These are phyloP conservation scores for Xanthoconium purpureum DNA, from an alignment of 768 basidiomycete genomes.

Conservation along the genomic window DNA sequence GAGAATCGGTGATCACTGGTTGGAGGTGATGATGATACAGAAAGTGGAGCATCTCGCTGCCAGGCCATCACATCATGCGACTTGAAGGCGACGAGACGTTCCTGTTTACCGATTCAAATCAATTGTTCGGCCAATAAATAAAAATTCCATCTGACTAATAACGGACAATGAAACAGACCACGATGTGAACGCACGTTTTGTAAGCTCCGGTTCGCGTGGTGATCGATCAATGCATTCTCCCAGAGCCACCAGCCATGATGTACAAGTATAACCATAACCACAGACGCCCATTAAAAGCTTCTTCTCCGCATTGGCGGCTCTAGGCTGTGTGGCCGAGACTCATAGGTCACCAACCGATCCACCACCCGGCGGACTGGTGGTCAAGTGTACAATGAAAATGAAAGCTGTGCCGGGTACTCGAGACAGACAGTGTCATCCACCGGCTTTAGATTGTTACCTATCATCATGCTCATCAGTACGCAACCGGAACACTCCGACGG, in stretches of 20 bases:
- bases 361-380: neutral
- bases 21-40: neutral
- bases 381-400: neutral
- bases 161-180: neutral
- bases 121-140: neutral
- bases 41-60: neutral
- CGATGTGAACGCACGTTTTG: neutral
- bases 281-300: neutral
- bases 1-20: neutral
- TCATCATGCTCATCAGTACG: neutral
- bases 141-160: neutral
- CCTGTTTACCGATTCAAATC: neutral
- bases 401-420: no score
- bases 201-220: constrained; percentile 2
- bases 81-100: neutral
- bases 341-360: neutral
- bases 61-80: neutral
- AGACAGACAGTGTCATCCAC: neutral
- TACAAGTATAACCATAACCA: neutral
- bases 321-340: neutral
- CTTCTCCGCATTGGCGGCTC: neutral
- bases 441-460: neutral
- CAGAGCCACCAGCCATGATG: neutral
- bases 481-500: neutral
- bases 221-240: neutral